Evolutionary conservation across 495 filamentous ascomycete species (phyloP).

Genomic region (Rhypophila decipiens): DNA sequence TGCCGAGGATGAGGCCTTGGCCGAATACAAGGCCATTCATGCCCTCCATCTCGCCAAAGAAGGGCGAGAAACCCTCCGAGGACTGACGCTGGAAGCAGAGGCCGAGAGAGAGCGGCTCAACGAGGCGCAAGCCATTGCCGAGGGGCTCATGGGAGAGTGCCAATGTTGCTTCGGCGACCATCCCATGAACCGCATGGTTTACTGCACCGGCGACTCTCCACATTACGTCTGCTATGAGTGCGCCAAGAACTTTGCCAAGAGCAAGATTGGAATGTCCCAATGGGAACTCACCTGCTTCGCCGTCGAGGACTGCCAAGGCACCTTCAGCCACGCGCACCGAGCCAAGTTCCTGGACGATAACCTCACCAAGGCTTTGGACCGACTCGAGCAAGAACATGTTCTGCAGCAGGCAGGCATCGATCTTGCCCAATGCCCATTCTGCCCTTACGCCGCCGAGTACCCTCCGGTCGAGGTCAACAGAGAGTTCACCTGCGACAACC

Average conservation of each 20-base stretch:
- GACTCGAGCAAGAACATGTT: slow-evolving; percentile 61
- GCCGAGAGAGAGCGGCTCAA: slow-evolving; percentile 44
- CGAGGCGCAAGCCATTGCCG: slow-evolving; percentile 34
- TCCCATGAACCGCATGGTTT: slow-evolving; percentile 60
- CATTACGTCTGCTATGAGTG: slow-evolving; percentile 66
- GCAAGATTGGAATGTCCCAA: slow-evolving; percentile 55
- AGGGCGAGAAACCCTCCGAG: no score
- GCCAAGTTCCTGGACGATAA: slow-evolving; percentile 53
- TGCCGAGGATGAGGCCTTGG: no score
- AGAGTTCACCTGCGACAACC: slow-evolving; percentile 67
- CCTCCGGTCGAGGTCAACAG: slow-evolving; percentile 60
- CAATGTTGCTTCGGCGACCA: slow-evolving; percentile 65
- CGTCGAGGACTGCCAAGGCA: slow-evolving; percentile 35
- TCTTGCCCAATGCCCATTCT: slow-evolving; percentile 87
- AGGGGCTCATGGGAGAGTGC: slow-evolving; percentile 54
- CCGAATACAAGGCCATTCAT: no score
- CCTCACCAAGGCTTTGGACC: slow-evolving; percentile 51
- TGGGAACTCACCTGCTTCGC: slow-evolving; percentile 54
- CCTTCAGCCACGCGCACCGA: slow-evolving; percentile 42
- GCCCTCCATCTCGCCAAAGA: no score
- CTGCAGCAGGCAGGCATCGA: slow-evolving; percentile 60
- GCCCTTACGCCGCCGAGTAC: slow-evolving; percentile 69
- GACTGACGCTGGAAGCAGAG: no score
- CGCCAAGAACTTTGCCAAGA: slow-evolving; percentile 56
- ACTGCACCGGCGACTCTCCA: slow-evolving; percentile 49